phyloP scores from a whole-genome alignment of 441 rosid genomes.

The Daphne laureola region DNA sequence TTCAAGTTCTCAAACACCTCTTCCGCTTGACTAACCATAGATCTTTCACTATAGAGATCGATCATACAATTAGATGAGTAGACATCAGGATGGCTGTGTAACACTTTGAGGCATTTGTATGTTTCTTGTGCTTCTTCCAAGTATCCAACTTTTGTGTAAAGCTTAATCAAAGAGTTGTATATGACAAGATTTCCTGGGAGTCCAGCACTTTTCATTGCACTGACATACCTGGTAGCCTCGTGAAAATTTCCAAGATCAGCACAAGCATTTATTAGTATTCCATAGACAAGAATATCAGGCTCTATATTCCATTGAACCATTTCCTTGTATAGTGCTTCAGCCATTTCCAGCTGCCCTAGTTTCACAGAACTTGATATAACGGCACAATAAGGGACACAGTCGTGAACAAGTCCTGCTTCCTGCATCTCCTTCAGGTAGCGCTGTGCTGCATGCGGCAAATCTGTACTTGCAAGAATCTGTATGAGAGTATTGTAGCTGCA shows the following conservation, averaged over 20 bases:
- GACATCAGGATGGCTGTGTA: slow-evolving; percentile 33
- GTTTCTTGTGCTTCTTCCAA: slow-evolving; percentile 66
- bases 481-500: slow-evolving; percentile 61
- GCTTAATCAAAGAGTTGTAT: slow-evolving; percentile 73
- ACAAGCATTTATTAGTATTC: slow-evolving; percentile 73
- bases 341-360: slow-evolving; percentile 52
- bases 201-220: slow-evolving; percentile 55
- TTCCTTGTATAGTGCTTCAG: slow-evolving; percentile 55
- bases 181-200: slow-evolving; percentile 47
- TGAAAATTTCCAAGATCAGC: slow-evolving; percentile 64
- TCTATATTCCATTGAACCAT: slow-evolving; percentile 49
- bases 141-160: slow-evolving; percentile 70
- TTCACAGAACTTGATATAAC: slow-evolving; percentile 76
- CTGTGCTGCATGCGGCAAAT: slow-evolving; percentile 51
- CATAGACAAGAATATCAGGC: slow-evolving; percentile 61
- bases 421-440: slow-evolving; percentile 57
- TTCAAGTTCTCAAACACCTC: slow-evolving; percentile 52
- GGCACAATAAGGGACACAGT: slow-evolving; percentile 71
- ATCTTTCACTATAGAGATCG: slow-evolving; percentile 57
- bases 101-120: slow-evolving; percentile 45
- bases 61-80: slow-evolving; percentile 79
- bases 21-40: slow-evolving; percentile 58
- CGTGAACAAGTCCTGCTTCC: slow-evolving; percentile 53
- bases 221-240: slow-evolving; percentile 46
- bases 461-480: slow-evolving; percentile 58